Evolutionary conservation across 1,284 basidiomycete genomes (phyloP).

Genomic region (Anthracocystis setariae): DNA sequence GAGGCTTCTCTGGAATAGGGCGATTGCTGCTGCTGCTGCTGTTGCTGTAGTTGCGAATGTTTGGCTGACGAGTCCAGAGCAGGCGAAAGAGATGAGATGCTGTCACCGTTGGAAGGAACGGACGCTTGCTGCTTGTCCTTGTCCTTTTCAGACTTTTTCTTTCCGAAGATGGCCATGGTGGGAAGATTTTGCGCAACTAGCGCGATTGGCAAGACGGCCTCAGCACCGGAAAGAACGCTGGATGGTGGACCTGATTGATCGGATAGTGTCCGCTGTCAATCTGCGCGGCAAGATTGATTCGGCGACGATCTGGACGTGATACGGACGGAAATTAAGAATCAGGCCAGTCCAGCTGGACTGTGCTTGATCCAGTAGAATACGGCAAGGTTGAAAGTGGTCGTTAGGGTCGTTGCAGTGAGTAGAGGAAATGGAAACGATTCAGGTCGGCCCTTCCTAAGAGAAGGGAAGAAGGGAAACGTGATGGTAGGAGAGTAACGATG

Average conservation of each 20-base stretch:
- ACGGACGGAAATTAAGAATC: background rate
- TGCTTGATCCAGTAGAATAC: background rate
- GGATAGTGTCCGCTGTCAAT: background rate
- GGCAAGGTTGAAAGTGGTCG: background rate
- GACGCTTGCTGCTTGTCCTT: slow-evolving; percentile 32
- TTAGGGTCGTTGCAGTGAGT: slow-evolving; percentile 9
- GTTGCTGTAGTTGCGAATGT: slow-evolving; percentile 26
- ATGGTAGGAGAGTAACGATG: slow-evolving; percentile 9
- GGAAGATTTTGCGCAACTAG: background rate
- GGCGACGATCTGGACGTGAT: background rate
- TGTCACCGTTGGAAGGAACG: slow-evolving; percentile 33
- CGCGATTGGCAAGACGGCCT: background rate
- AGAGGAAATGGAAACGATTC: slow-evolving; percentile 1
- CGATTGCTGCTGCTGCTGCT: slow-evolving; percentile 35
- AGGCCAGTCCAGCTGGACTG: slow-evolving; percentile 1
- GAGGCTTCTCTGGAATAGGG: slow-evolving; percentile 24
- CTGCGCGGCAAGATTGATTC: background rate
- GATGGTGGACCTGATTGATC: background rate
- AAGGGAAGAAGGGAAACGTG: slow-evolving; percentile 5
- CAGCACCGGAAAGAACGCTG: background rate
- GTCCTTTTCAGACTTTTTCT: slow-evolving; percentile 62
- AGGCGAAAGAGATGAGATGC: slow-evolving; percentile 43
- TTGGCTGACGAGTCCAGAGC: slow-evolving; percentile 30
- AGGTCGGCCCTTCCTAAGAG: slow-evolving; percentile 7
- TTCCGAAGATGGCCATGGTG: slow-evolving; percentile 64